phyloP scores from a whole-genome alignment of 73 alveolate genomes.

The Paramecium primaurelia region DNA sequence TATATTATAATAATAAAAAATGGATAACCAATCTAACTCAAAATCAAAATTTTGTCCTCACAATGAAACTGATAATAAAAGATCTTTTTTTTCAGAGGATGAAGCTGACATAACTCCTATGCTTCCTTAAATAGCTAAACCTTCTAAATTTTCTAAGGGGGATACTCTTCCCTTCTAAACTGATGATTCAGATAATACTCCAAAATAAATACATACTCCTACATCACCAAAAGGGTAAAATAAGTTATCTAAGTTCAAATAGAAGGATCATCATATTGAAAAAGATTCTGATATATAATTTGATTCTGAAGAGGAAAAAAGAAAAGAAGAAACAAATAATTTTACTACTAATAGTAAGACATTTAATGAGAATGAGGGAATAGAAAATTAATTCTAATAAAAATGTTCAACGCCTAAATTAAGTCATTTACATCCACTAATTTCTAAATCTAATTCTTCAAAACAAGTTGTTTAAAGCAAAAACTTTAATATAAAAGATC shows the following conservation, averaged over 20 bases:
- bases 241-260: constrained; percentile 26
- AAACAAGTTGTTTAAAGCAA: background rate
- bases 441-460: background rate
- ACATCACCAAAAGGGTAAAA: constrained; percentile 30
- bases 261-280: background rate
- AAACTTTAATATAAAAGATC: background rate
- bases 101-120: background rate
- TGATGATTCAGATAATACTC: constrained; percentile 28
- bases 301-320: background rate
- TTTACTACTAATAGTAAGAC: background rate
- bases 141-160: constrained; percentile 5
- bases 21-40: background rate
- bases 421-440: background rate
- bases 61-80: background rate
- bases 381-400: background rate
- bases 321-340: background rate
- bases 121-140: background rate
- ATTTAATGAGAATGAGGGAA: background rate
- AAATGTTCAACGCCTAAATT: background rate
- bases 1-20: background rate
- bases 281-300: background rate
- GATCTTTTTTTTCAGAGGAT: constrained; percentile 6
- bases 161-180: background rate
- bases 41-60: background rate
- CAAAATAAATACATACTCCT: background rate